These are phyloP conservation scores for Astrothelium macrocarpum DNA, from an alignment of 495 filamentous ascomycete genomes.

Conservation along the genomic window DNA sequence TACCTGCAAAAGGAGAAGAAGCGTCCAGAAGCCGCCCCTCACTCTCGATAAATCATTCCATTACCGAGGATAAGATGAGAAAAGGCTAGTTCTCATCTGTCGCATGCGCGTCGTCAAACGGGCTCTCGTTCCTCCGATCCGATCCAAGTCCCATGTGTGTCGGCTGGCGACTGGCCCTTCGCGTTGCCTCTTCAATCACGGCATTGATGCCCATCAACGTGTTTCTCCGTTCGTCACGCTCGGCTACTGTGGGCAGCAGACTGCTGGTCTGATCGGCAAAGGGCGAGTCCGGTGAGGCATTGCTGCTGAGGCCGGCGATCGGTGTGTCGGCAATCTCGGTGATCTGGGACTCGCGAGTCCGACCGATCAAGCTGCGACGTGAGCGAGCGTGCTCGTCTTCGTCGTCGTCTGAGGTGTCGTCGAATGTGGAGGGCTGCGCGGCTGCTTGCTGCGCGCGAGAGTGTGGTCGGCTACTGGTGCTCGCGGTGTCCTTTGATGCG, in stretches of 20 bases:
- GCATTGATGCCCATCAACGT: slow-evolving; percentile 18
- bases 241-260: neutral
- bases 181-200: slow-evolving; percentile 30
- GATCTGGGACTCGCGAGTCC: slow-evolving; percentile 16
- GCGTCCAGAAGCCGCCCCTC: neutral
- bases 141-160: slow-evolving; percentile 10
- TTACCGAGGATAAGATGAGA: too few species aligned
- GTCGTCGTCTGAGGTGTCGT: slow-evolving; percentile 22
- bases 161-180: slow-evolving; percentile 22
- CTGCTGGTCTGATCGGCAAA: slow-evolving; percentile 11
- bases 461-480: slow-evolving; percentile 15
- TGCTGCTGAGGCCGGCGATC: neutral
- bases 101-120: slow-evolving; percentile 18
- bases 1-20: neutral
- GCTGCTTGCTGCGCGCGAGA: slow-evolving; percentile 15
- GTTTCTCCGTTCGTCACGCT: slow-evolving; percentile 1
- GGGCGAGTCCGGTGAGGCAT: slow-evolving; percentile 11
- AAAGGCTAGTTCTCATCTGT: neutral
- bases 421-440: slow-evolving; percentile 8
- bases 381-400: slow-evolving; percentile 18
- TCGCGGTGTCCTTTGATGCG: slow-evolving; percentile 1
- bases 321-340: slow-evolving; percentile 24
- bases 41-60: too few species aligned
- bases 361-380: slow-evolving; percentile 12
- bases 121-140: slow-evolving; percentile 14